These are phyloP conservation scores for Salix koriyanagi DNA, from an alignment of 345 rosid species.

Conservation along the genomic window DNA sequence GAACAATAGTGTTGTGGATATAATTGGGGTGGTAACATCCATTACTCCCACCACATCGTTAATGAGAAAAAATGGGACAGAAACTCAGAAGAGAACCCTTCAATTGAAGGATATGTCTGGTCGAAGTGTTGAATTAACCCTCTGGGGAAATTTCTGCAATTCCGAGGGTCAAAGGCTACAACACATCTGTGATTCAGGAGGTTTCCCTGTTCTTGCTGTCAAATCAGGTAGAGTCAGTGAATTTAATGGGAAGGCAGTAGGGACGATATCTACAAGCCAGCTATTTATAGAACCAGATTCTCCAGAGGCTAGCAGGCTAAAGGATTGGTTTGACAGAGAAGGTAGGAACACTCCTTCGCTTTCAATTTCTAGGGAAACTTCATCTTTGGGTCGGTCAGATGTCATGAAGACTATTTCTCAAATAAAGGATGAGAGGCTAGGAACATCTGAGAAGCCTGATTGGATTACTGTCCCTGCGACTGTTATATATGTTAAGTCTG, in stretches of 20 bases:
- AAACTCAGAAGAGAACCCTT: conserved; percentile 71
- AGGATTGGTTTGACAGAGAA: conserved; percentile 74
- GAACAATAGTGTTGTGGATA: conserved; percentile 51
- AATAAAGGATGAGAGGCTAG: conserved; percentile 87
- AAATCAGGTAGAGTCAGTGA: conserved; percentile 72
- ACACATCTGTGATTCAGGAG: conserved; percentile 68
- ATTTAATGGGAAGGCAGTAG: conserved; percentile 77
- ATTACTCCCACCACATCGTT: conserved; percentile 55
- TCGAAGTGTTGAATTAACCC: conserved; percentile 76
- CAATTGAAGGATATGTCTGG: conserved; percentile 83
- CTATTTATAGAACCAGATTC: conserved; percentile 68
- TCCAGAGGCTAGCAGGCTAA: conserved; percentile 58
- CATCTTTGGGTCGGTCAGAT: conserved; percentile 50
- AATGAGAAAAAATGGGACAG: conserved; percentile 72
- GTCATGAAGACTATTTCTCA: conserved; percentile 61
- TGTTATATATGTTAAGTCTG: conserved; percentile 56
- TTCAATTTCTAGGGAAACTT: conserved; percentile 71
- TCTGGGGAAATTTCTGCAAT: conserved; percentile 80
- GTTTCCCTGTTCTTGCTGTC: conserved; percentile 68
- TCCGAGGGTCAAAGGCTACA: conserved; percentile 76
- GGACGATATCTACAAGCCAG: conserved; percentile 72
- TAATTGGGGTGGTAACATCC: conserved; percentile 65
- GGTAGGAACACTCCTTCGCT: conserved; percentile 55
- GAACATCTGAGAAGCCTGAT: conserved; percentile 92
- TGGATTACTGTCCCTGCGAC: conserved; percentile 75